Conservation (phyloP, 106 monocot species). For the Phalaenopsis aphrodite region DNA sequence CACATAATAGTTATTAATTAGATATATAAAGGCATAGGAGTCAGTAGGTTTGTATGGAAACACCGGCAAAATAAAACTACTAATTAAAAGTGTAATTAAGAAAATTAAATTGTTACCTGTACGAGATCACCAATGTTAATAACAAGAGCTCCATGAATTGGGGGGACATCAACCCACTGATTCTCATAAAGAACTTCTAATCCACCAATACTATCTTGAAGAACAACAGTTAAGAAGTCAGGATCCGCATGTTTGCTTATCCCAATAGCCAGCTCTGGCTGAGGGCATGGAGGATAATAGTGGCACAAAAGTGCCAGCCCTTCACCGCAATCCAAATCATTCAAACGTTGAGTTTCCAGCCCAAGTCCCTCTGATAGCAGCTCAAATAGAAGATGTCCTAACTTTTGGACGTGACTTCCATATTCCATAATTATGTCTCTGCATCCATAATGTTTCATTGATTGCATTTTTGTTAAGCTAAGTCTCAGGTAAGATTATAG, state of each 20-base stretch:
- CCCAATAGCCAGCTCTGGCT: conserved; percentile 61
- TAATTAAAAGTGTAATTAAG: no score
- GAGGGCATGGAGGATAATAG: conserved; percentile 76
- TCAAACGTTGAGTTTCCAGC: conserved; percentile 25
- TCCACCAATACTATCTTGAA: conserved; percentile 62
- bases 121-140: conserved; percentile 73
- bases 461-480: no score
- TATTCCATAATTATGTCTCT: conserved; percentile 14
- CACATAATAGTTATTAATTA: no score
- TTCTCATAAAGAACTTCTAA: conserved; percentile 49
- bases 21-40: no score
- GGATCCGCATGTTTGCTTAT: conserved; percentile 51
- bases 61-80: no score
- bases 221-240: conserved; percentile 50
- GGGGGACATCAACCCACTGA: conserved; percentile 45
- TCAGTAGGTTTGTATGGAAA: no score
- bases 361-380: conserved; percentile 18
- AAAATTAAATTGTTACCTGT: conserved; percentile 27
- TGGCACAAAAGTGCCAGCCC: conserved; percentile 29
- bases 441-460: neutral
- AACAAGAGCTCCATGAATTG: conserved; percentile 38
- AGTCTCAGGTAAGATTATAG: no score
- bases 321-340: conserved; percentile 33
- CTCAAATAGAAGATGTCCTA: conserved; percentile 5
- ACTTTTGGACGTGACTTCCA: neutral